A percentile compares a stretch with the other conserved stretches of the same genome.
phyloP scores from a whole-genome alignment of 495 filamentous ascomycete species.

The Xylaria acuta region DNA sequence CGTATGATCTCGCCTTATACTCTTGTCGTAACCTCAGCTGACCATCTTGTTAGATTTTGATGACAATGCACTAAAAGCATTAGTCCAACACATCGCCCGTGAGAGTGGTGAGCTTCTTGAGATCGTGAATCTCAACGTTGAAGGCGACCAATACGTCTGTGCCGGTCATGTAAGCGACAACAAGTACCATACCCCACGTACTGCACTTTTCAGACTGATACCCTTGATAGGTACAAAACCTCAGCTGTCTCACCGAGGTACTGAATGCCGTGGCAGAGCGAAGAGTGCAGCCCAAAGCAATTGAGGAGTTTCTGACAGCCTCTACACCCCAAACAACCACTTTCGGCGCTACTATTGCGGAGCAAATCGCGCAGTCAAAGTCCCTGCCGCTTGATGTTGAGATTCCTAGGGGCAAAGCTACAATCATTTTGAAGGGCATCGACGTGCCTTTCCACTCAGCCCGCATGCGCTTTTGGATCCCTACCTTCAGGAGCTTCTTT shows the following conservation, averaged over 20 bases:
- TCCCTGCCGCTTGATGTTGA: slow-evolving; percentile 67
- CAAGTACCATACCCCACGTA: slow-evolving; percentile 54
- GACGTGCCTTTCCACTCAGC: slow-evolving; percentile 93
- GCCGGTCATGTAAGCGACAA: slow-evolving; percentile 87
- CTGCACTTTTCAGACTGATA: neutral
- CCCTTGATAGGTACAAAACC: slow-evolving; percentile 1
- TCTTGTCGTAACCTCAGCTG: neutral
- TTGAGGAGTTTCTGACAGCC: slow-evolving; percentile 58
- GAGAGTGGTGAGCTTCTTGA: slow-evolving; percentile 82
- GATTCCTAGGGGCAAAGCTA: slow-evolving; percentile 84
- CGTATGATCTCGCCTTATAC: slow-evolving; percentile 43
- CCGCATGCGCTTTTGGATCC: slow-evolving; percentile 88
- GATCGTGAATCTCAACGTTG: slow-evolving; percentile 92
- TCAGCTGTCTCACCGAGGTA: slow-evolving; percentile 67
- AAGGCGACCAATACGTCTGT: slow-evolving; percentile 90
- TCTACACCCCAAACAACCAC: neutral
- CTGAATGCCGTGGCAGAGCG: slow-evolving; percentile 84
- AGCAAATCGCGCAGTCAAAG: slow-evolving; percentile 77
- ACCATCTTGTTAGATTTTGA: slow-evolving; percentile 60
- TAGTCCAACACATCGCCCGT: slow-evolving; percentile 80
- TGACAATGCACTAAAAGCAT: slow-evolving; percentile 84
- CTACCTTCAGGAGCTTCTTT: slow-evolving; percentile 87
- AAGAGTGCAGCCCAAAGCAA: slow-evolving; percentile 65
- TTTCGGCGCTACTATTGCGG: slow-evolving; percentile 48
- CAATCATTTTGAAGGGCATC: slow-evolving; percentile 87